A percentile compares a stretch with the other conserved stretches of the same genome.
Conservation (phyloP, 1,284 basidiomycete species). For the Serendipita sp. region DNA sequence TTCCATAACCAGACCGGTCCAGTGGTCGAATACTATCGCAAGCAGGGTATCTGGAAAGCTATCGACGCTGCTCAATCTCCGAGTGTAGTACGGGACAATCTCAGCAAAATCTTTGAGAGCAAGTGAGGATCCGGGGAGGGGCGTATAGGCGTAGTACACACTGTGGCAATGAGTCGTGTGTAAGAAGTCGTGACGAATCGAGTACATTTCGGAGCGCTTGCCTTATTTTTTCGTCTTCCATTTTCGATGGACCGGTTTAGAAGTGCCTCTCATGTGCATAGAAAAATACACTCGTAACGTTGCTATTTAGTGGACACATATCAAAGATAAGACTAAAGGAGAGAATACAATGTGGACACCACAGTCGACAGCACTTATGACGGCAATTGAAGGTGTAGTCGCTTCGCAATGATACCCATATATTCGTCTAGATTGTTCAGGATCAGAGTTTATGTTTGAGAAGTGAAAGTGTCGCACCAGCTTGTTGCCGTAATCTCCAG, state of each 20-base stretch:
- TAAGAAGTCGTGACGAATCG: no score
- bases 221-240: not conserved
- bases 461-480: not conserved
- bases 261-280: not conserved
- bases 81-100: conserved; percentile 77
- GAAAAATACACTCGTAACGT: not conserved
- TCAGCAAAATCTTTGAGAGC: conserved; percentile 44
- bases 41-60: conserved; percentile 74
- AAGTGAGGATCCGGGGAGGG: not conserved
- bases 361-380: not conserved
- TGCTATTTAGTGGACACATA: not conserved
- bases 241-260: not conserved
- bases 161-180: no score
- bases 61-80: conserved; percentile 92
- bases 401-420: not conserved
- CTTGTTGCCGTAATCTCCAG: not conserved
- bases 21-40: conserved; percentile 94
- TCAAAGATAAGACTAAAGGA: no score
- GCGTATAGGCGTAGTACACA: not conserved
- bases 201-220: not conserved
- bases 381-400: not conserved
- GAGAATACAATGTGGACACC: no score
- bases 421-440: not conserved
- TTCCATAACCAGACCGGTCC: conserved; percentile 91
- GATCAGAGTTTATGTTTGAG: no score